phyloP scores from a whole-genome alignment of 345 rosid genomes.

The Nasturtium officinale region DNA sequence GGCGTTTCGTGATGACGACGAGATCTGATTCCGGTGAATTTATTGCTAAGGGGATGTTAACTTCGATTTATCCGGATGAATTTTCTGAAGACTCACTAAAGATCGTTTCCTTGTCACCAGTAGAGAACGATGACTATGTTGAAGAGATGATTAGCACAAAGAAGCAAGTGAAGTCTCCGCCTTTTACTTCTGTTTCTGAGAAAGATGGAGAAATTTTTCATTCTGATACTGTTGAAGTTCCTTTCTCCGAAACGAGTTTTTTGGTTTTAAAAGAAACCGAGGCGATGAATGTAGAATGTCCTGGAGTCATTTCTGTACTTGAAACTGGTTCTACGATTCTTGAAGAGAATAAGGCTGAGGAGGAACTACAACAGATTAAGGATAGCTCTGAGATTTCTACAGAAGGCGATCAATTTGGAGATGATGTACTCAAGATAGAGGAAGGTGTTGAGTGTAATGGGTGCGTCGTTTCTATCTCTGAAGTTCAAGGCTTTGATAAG shows the following conservation, averaged over 20 bases:
- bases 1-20: slow-evolving; percentile 13
- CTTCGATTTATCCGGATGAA: not conserved
- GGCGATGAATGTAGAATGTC: slow-evolving; percentile 15
- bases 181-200: slow-evolving; percentile 33
- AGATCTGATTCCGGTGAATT: slow-evolving; percentile 25
- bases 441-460: slow-evolving; percentile 26
- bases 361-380: slow-evolving; percentile 21
- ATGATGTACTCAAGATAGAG: slow-evolving; percentile 26
- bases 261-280: slow-evolving; percentile 25
- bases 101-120: slow-evolving; percentile 30
- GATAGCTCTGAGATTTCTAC: slow-evolving; percentile 26
- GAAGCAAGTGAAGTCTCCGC: slow-evolving; percentile 41
- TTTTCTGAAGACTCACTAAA: slow-evolving; percentile 25
- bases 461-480: slow-evolving; percentile 28
- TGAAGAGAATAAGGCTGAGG: slow-evolving; percentile 15
- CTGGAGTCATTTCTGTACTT: slow-evolving; percentile 21
- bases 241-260: slow-evolving; percentile 25
- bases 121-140: slow-evolving; percentile 24
- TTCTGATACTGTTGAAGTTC: slow-evolving; percentile 26
- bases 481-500: slow-evolving; percentile 22
- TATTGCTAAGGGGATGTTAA: not conserved
- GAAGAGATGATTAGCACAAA: slow-evolving; percentile 36
- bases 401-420: slow-evolving; percentile 12
- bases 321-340: slow-evolving; percentile 42
- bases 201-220: slow-evolving; percentile 32